Evolutionary conservation across 768 basidiomycete genomes (phyloP), one percentile per base, ranked within the genome.

Genomic region (Boletus reticulatus): DNA sequence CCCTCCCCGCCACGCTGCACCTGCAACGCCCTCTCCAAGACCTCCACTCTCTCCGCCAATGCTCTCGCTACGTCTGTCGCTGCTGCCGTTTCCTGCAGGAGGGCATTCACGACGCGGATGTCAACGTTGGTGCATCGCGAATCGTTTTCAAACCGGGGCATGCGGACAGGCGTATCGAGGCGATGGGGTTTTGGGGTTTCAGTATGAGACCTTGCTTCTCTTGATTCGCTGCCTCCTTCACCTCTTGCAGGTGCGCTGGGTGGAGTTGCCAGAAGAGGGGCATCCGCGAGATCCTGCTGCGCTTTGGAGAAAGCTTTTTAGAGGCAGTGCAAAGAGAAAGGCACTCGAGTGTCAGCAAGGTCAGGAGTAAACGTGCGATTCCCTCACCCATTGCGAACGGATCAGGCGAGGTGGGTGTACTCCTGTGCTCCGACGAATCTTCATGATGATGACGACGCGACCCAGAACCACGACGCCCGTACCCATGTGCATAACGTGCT

Each of bases 41-140:
- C 47, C 34, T 57, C 64, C 9, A 72, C 68, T 10, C 67, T 56
- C 45, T 68, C 70, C 8, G 56, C 55, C 52, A 70, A 55, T 16
- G 48, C 54, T 24, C 48, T 57, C 24, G 58, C 60, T 6, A 45
- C 60, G 6, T 56, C 63, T 1, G 62, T 52, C 16, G 61, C 63
- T 6, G 43, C 60, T 19, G 56, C 58, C 1, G 63, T 60, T 36
- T 64, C 63, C 36, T 58, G 54, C 1, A 67, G 36, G 2, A 69
- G 48, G n/a, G 31, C 56, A 13, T 55, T 56, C 32, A 62, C 64
- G 4, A 61, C 52, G 4, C 41, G 32, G 34, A 49, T 20, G 19
- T 62, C 58, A 22, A 48, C 43, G 24, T 48, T 20, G 19, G 42
- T 20, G 10, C 9, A n/a, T 37, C 27, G 22, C 32, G 32, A 5